phyloP scores from a whole-genome alignment of 2,329 filamentous ascomycete species.

The Hymenoscyphus infarciens region DNA sequence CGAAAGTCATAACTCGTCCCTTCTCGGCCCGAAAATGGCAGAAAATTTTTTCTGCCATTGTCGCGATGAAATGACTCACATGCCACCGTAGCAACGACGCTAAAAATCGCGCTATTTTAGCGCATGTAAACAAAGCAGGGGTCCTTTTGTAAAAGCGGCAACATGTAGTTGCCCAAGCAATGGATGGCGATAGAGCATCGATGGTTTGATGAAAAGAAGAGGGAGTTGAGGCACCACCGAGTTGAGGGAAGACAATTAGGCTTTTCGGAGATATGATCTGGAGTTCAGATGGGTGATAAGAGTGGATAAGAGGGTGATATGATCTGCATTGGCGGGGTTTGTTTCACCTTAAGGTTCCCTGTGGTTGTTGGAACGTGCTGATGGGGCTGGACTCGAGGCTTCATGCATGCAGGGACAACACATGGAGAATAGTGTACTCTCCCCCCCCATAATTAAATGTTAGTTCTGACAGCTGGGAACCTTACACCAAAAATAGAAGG shows the following conservation, averaged over 20 bases:
- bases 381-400: too few relatives aligned
- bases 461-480: too few relatives aligned
- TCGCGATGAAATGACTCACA: too few relatives aligned
- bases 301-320: neutral
- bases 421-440: too few relatives aligned
- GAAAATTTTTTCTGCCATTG: neutral
- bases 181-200: too few relatives aligned
- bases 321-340: neutral
- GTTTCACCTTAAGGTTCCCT: neutral
- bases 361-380: neutral
- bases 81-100: neutral
- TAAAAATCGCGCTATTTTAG: neutral
- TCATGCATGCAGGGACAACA: too few relatives aligned
- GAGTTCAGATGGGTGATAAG: neutral
- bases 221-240: too few relatives aligned
- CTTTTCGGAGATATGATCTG: neutral
- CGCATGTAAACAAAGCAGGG: neutral
- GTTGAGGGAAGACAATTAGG: neutral
- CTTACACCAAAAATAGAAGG: too few relatives aligned
- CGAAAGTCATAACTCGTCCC: neutral
- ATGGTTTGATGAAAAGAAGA: too few relatives aligned
- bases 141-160: neutral
- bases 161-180: too few relatives aligned
- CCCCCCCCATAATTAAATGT: too few relatives aligned
- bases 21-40: neutral